These are phyloP conservation scores for Cenchrus americanus DNA, from an alignment of 176 grass and related monocot genomes.

Conservation along the genomic window DNA sequence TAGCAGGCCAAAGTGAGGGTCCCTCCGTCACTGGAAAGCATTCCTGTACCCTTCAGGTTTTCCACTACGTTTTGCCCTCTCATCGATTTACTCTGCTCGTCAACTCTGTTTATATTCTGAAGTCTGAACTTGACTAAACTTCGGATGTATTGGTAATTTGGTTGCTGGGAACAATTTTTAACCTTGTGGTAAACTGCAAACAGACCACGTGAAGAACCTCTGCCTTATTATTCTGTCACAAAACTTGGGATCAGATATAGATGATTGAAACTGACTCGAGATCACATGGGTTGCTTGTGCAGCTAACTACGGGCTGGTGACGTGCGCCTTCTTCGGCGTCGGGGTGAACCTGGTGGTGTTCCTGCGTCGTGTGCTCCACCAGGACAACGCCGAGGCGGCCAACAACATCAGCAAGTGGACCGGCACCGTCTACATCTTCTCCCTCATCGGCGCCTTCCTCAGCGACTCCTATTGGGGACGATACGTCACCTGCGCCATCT, in stretches of 20 bases:
- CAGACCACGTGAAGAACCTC: neutral
- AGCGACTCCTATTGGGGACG: conserved; percentile 94
- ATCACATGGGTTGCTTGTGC: conserved; percentile 13
- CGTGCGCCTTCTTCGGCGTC: conserved; percentile 88
- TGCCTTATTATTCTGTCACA: neutral
- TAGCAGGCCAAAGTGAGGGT: conserved; percentile 14
- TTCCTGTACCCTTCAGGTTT: conserved; percentile 32
- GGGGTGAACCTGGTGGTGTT: conserved; percentile 90
- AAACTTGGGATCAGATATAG: neutral
- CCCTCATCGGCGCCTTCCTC: conserved; percentile 82
- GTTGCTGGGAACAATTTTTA: neutral
- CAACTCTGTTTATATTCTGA: neutral
- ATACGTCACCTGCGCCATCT: conserved; percentile 79
- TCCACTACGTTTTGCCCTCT: conserved; percentile 12
- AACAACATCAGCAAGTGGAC: conserved; percentile 95
- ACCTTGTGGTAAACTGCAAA: neutral
- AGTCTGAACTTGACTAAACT: neutral
- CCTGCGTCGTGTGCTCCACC: conserved; percentile 68
- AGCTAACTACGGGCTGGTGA: conserved; percentile 83
- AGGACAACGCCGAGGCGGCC: conserved; percentile 71
- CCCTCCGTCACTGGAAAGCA: conserved; percentile 20
- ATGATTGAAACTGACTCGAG: neutral
- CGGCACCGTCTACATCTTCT: conserved; percentile 87
- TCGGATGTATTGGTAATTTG: neutral
- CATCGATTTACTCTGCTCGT: conserved; percentile 3